Evolutionary conservation across 2,329 filamentous ascomycete species (phyloP), one percentile per base, ranked within the genome.

Genomic region (Phoma sp.): DNA sequence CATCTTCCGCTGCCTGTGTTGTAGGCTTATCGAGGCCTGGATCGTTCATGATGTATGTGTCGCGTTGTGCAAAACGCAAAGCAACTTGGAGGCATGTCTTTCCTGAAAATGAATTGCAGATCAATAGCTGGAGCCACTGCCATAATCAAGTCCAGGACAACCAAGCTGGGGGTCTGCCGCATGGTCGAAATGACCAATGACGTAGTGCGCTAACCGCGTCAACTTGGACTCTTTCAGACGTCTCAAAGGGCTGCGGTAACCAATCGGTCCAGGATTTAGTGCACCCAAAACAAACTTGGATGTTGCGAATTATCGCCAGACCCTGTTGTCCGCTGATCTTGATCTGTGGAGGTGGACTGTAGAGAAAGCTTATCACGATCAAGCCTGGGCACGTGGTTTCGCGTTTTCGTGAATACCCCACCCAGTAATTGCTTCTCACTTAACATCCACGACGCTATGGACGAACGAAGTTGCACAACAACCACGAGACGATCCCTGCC

Each of bases 11-110:
- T 12, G 77, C 79, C 33, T 81, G 69, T 23, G 76, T 62, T 45
- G 84, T 77, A 17, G 80, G 74, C 51, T 78, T 77, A 53, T 82
- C 79, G 6, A 84, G 74, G 11, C 81, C 82, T 3, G 83, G 82
- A 61, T 85, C 83, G 64, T 72, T 72, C 69, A 73, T 73, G 15
- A 23, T 52, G 29, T 28, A 5, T 40, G 3, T n/a, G n/a, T 21
- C 6, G 18, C 1, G 15, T 9, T 5, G n/a, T 18, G 14, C 10
- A 23, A n/a, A 20, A 30, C 18, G 34, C 5, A 20, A 25, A 9
- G 28, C 10, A 30, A 14, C 12, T 23, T 12, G 18, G 15, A 34
- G 18, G 34, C 51, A 54, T 54, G 34, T 49, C 39, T 23, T n/a
- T 23, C 12, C 10, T 12, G 18, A 32, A n/a, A 5, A 3, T 10